Evolutionary conservation across 805 yeast species (phyloP).

Genomic region (Teunomyces atbi): DNA sequence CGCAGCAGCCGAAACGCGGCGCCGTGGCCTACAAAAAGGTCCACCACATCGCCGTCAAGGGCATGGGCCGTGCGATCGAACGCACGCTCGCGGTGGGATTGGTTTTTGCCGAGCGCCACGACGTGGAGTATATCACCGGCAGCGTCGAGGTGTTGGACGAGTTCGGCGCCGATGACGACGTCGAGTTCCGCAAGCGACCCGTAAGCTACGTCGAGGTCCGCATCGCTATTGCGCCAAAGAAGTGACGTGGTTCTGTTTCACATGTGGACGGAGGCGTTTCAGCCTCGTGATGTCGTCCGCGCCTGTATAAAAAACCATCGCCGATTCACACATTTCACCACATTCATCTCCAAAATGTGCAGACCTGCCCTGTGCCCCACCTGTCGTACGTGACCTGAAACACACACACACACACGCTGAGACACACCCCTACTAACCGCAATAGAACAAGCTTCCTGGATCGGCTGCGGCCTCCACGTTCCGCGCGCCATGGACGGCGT

Average conservation of each 20-base stretch:
- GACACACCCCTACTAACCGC: neutral
- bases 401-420: neutral
- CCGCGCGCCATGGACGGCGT: constrained; percentile 37
- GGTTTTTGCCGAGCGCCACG: constrained; percentile 52
- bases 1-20: constrained; percentile 20
- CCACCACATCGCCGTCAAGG: constrained; percentile 55
- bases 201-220: constrained; percentile 49
- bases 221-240: constrained; percentile 15
- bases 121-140: constrained; percentile 61
- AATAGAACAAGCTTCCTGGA: constrained; percentile 30
- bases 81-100: constrained; percentile 62
- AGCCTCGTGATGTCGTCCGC: no score
- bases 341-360: constrained; percentile 25
- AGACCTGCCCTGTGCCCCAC: constrained; percentile 30
- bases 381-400: constrained; percentile 22
- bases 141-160: constrained; percentile 75
- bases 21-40: constrained; percentile 38
- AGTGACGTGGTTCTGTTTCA: constrained; percentile 18
- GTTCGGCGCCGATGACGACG: constrained; percentile 34
- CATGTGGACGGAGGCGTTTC: no score
- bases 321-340: neutral
- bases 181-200: constrained; percentile 39
- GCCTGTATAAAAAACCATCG: neutral
- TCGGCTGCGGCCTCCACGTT: constrained; percentile 47
- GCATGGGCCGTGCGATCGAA: constrained; percentile 70